A percentile compares a stretch with the other conserved stretches of the same genome.
These are phyloP conservation scores for Fraxinus xanthoxyloides DNA, from an alignment of 305 asterid species.

Conservation along the genomic window DNA sequence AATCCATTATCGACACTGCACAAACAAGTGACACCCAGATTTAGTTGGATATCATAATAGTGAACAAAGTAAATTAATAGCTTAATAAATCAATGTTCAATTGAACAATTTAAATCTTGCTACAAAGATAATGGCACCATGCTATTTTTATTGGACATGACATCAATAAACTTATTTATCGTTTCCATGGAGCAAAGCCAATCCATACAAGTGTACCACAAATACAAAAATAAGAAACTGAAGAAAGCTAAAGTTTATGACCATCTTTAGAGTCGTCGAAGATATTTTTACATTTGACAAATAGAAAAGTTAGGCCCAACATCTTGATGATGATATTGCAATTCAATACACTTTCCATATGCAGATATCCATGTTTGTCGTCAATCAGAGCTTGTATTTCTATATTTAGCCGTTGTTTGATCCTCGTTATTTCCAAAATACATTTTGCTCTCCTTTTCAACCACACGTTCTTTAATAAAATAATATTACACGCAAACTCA, in stretches of 20 bases:
- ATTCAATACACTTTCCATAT: neutral
- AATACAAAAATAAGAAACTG: neutral
- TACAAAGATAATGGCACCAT: neutral
- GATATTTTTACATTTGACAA: neutral
- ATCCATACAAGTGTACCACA: neutral
- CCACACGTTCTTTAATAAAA: no score
- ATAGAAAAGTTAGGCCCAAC: neutral
- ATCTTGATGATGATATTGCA: neutral
- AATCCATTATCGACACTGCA: slow-evolving; percentile 78
- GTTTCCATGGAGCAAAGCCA: neutral
- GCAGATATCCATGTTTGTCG: neutral
- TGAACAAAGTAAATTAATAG: neutral
- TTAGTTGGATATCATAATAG: neutral
- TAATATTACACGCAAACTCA: no score
- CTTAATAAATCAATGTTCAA: neutral
- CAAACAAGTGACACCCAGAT: neutral
- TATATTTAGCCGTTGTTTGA: neutral
- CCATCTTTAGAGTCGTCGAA: neutral
- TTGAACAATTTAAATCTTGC: neutral
- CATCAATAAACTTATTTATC: neutral
- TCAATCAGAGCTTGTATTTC: neutral
- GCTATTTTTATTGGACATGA: neutral
- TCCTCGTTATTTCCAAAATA: no score
- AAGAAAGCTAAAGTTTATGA: neutral
- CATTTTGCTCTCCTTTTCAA: no score